Base-by-base conservation (phyloP, 1,284 basidiomycete genomes). In the Waitea zeae region DNA sequence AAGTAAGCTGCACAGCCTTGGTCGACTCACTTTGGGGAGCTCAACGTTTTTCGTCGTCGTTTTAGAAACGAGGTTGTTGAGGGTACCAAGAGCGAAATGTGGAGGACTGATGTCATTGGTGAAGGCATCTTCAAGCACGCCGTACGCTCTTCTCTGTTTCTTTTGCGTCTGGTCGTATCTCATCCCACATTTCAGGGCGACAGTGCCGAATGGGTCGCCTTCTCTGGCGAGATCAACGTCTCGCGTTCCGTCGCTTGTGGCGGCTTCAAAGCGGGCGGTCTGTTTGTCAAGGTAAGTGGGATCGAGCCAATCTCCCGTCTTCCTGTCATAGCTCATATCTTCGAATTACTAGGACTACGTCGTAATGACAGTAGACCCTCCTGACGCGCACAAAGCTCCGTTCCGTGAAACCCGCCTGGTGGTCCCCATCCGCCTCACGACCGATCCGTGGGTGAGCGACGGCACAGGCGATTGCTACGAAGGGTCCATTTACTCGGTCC, bases 41-140 rank as follows among this genome's bases (percentile, higher is more conserved):
- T n/a, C n/a, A n/a, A n/a, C n/a, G n/a, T n/a, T n/a, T n/a, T n/a
- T n/a, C n/a, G n/a, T n/a, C n/a, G n/a, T n/a, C n/a, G n/a, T n/a
- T 36, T 28, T 20, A 45, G 39, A 12, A 40, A 38, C 20, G 41
- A 36, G 9, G 14, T 34, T 3, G 32, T 33, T 13, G 42, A 50
- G 2, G 61, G 59, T 0, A 65, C 67, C 12, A 77, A 72, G 47
- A 66, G 73, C 1, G 70, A 79, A 42, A 80, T 81, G 30, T 81
- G 77, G 76, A 58, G 66, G 36, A 61, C 70, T 1, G 65, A 69
- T 39, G 58, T 52, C 35, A 70, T 80, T 30, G 77, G 77, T 13
- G 68, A 73, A 44, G 78, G 64, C 3, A 52, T 51, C 3, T 77
- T 81, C 42, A 59, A 49, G 41, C 67, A 64, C 43, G 56, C 59